Percentiles rank a stretch among this genome's conserved stretches.
These are phyloP conservation scores for Neurospora sp. DNA, from an alignment of 2,329 filamentous ascomycete genomes.

Conservation along the genomic window DNA sequence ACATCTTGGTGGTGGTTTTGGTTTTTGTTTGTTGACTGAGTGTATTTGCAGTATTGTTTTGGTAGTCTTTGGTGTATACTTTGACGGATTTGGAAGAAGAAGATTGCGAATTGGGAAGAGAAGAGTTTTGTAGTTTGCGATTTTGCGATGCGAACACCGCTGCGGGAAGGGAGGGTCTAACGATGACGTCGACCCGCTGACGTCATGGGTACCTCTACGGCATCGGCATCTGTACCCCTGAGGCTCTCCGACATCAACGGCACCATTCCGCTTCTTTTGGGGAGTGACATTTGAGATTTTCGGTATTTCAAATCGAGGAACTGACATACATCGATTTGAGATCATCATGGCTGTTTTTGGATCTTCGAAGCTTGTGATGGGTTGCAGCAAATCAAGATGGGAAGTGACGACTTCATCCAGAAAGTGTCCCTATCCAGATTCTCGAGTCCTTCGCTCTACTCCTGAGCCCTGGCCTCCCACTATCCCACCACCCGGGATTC, in stretches of 20 bases:
- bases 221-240: neutral
- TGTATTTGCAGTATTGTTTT: neutral
- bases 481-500: too few relatives aligned
- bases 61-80: neutral
- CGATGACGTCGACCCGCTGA: neutral
- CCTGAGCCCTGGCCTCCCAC: too few relatives aligned
- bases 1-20: constrained; percentile 13
- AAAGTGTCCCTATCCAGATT: too few relatives aligned
- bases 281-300: neutral
- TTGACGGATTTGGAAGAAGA: neutral
- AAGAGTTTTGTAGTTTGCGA: neutral
- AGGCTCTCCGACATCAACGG: neutral
- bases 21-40: constrained; percentile 11
- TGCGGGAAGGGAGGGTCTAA: neutral
- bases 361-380: neutral
- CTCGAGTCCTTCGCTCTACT: too few relatives aligned
- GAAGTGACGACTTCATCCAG: too few relatives aligned
- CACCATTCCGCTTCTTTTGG: neutral
- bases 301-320: neutral
- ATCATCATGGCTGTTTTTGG: neutral
- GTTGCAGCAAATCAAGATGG: neutral
- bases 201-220: neutral
- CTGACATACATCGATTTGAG: neutral
- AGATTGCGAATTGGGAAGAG: neutral
- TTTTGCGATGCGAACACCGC: neutral